phyloP scores from a whole-genome alignment of 257 asterid genomes.

The Plectranthus barbatus region DNA sequence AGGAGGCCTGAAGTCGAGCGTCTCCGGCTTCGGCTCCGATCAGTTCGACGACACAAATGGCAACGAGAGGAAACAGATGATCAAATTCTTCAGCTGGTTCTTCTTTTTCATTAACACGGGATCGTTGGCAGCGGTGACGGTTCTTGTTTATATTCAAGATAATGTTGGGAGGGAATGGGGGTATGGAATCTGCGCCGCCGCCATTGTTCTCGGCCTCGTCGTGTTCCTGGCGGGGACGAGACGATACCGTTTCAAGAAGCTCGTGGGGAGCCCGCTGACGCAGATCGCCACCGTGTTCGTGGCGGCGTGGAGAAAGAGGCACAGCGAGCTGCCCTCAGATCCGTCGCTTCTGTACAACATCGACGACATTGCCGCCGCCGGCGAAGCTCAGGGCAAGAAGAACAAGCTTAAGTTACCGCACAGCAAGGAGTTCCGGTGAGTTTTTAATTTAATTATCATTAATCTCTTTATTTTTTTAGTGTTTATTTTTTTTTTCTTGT shows the following conservation, averaged over 20 bases:
- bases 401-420: slow-evolving; percentile 55
- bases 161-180: slow-evolving; percentile 74
- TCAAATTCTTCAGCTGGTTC: slow-evolving; percentile 81
- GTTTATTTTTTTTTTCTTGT: background rate
- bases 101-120: slow-evolving; percentile 68
- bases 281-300: slow-evolving; percentile 59
- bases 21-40: slow-evolving; percentile 83
- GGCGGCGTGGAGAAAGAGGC: slow-evolving; percentile 59
- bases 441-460: background rate
- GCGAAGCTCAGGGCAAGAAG: slow-evolving; percentile 15
- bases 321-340: slow-evolving; percentile 47
- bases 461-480: background rate
- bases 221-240: slow-evolving; percentile 52
- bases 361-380: slow-evolving; percentile 24
- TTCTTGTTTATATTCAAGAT: slow-evolving; percentile 71
- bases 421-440: slow-evolving; percentile 66
- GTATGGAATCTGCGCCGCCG: slow-evolving; percentile 71
- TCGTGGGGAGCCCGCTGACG: slow-evolving; percentile 62
- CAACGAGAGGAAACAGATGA: slow-evolving; percentile 50
- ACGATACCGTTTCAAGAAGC: slow-evolving; percentile 68
- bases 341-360: slow-evolving; percentile 28
- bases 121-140: slow-evolving; percentile 65
- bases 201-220: slow-evolving; percentile 39
- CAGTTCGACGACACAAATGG: slow-evolving; percentile 66
- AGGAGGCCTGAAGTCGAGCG: slow-evolving; percentile 92